phyloP scores from a whole-genome alignment of 441 rosid genomes.

The Adansonia rubrostipa region DNA sequence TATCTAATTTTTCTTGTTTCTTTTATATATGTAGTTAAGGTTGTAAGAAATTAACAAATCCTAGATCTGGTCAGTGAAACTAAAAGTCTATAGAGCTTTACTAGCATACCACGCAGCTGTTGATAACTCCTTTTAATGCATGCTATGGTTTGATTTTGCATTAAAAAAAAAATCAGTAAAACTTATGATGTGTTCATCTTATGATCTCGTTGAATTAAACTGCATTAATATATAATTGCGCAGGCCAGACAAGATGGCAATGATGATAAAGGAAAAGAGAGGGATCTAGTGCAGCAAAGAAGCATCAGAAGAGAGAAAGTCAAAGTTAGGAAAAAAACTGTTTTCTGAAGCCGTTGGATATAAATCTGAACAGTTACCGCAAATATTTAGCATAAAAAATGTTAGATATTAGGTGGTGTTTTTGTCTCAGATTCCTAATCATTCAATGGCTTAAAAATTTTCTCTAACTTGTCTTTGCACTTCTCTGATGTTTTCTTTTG shows the following conservation, averaged over 20 bases:
- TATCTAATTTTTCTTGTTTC: no score
- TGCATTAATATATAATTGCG: not conserved
- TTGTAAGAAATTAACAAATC: no score
- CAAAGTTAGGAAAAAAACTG: no score
- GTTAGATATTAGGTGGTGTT: not conserved
- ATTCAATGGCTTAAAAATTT: constrained; percentile 12
- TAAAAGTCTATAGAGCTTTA: no score
- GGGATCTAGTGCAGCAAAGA: not conserved
- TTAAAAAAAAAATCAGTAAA: not conserved
- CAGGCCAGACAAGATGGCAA: not conserved
- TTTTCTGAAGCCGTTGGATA: not conserved
- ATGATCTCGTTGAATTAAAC: no score
- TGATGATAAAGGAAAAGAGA: no score
- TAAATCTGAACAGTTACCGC: not conserved
- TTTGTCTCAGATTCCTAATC: not conserved
- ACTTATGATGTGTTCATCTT: not conserved
- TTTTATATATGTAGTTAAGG: no score
- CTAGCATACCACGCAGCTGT: no score
- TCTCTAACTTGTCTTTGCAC: constrained; percentile 19
- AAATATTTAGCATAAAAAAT: not conserved
- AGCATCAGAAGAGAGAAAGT: not conserved
- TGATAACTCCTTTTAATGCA: not conserved
- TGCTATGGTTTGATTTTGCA: not conserved
- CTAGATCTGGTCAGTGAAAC: no score
- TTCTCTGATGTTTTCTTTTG: constrained; percentile 6